Evolutionary conservation across 2,329 filamentous ascomycete genomes (phyloP).

Genomic region (Aspergillus caelatus): DNA sequence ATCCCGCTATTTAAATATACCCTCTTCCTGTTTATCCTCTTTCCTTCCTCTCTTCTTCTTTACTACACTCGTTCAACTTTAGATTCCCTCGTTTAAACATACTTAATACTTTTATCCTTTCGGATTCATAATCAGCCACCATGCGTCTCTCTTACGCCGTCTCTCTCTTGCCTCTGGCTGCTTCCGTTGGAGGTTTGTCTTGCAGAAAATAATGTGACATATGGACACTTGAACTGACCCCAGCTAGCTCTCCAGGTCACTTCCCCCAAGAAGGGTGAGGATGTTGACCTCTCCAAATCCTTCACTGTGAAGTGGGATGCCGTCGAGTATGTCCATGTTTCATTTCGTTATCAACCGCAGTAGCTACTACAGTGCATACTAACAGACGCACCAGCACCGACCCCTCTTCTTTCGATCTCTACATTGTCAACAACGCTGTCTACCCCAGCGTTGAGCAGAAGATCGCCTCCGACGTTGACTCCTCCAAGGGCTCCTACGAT

Average conservation of each 20-base stretch:
- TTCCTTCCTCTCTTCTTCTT: background rate
- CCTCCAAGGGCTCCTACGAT: conserved; percentile 39
- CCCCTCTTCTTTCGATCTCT: conserved; percentile 41
- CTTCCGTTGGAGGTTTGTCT: conserved; percentile 31
- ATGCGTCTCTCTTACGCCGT: conserved; percentile 34
- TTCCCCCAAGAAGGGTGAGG: conserved; percentile 33
- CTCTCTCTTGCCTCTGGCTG: conserved; percentile 30
- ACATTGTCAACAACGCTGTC: conserved; percentile 43
- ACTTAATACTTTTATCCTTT: background rate
- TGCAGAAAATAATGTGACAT: background rate
- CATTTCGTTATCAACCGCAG: background rate
- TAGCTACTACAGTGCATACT: background rate
- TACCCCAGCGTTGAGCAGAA: conserved; percentile 36
- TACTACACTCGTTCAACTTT: background rate
- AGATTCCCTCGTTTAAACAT: background rate
- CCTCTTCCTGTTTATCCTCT: background rate
- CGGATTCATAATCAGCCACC: conserved; percentile 10
- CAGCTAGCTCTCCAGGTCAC: conserved; percentile 38
- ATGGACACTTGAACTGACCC: background rate
- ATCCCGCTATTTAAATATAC: background rate
- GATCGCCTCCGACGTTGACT: conserved; percentile 40
- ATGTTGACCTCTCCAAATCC: conserved; percentile 35
- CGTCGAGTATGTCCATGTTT: conserved; percentile 32
- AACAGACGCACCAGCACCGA: conserved; percentile 36
- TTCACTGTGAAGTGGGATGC: conserved; percentile 44